Conservation (phyloP, 495 filamentous ascomycete species). For the Neurospora sp. region DNA sequence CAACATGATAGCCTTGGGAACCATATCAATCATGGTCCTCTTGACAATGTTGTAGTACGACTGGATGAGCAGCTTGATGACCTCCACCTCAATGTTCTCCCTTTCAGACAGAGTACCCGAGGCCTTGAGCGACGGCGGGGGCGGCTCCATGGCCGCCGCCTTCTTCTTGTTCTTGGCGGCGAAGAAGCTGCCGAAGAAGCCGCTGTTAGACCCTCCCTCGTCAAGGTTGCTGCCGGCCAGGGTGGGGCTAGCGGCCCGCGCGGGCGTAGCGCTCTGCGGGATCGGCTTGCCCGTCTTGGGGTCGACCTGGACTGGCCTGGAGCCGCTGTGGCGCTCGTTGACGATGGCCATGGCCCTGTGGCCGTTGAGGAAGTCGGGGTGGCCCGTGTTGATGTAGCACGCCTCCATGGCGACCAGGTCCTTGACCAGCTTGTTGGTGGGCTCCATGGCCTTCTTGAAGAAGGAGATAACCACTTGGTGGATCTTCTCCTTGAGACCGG, state of each 20-base stretch:
- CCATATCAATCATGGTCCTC: constrained; percentile 99
- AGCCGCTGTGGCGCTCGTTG: constrained; percentile 70
- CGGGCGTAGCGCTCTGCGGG: constrained; percentile 49
- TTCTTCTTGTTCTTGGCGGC: constrained; percentile 99
- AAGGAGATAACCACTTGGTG: constrained; percentile 88
- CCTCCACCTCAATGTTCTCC: constrained; percentile 90
- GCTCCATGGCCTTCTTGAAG: constrained; percentile 96
- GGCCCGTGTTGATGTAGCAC: constrained; percentile 96
- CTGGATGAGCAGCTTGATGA: constrained; percentile 92
- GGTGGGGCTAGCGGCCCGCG: constrained; percentile 59
- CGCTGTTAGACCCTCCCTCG: constrained; percentile 46
- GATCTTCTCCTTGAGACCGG: constrained; percentile 90
- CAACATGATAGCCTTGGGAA: constrained; percentile 98
- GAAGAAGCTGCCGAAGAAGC: constrained; percentile 97
- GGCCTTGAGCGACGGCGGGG: constrained; percentile 86
- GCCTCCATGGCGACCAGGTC: constrained; percentile 93
- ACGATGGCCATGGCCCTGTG: constrained; percentile 97
- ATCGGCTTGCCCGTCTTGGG: constrained; percentile 97
- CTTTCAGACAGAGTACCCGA: constrained; percentile 86
- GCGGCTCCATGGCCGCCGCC: constrained; percentile 96
- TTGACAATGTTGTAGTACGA: constrained; percentile 98
- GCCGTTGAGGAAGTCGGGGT: constrained; percentile 96
- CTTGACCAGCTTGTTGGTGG: constrained; percentile 90
- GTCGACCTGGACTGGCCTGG: constrained; percentile 91
- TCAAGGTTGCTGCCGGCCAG: constrained; percentile 35